phyloP scores from a whole-genome alignment of 768 basidiomycete species.

The Pulveroboletus sp. region DNA sequence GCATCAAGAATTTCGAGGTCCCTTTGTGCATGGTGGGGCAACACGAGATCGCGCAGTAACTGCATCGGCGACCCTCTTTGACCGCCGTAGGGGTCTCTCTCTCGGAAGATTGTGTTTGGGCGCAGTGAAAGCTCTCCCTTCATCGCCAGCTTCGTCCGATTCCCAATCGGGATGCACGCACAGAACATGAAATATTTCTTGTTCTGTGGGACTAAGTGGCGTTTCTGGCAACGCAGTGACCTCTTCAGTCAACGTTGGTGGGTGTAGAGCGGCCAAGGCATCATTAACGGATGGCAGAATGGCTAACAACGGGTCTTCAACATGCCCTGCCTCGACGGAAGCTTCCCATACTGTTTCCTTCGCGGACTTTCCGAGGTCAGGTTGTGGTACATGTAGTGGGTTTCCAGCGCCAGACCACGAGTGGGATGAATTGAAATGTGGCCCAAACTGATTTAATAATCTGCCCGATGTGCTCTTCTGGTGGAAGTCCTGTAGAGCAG shows the following conservation, averaged over 20 bases:
- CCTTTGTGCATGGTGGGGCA: conserved; percentile 30
- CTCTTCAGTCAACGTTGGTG: conserved; percentile 13
- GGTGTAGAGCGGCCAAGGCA: conserved; percentile 28
- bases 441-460: conserved; percentile 57
- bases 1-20: conserved; percentile 26
- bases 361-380: background rate
- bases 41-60: conserved; percentile 47
- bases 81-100: conserved; percentile 37
- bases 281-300: conserved; percentile 29
- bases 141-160: conserved; percentile 31
- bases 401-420: conserved; percentile 1
- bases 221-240: conserved; percentile 20
- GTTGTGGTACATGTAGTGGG: conserved; percentile 1
- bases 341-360: conserved; percentile 21
- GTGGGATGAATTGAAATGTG: conserved; percentile 51
- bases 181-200: conserved; percentile 64
- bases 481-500: conserved; percentile 56
- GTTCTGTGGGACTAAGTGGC: conserved; percentile 66
- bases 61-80: conserved; percentile 65
- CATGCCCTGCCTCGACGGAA: conserved; percentile 16
- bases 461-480: conserved; percentile 44
- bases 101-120: background rate
- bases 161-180: conserved; percentile 58
- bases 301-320: conserved; percentile 21
- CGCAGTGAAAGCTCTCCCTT: conserved; percentile 7